Base-by-base conservation (phyloP, 176 grass and related monocot genomes). In the Panicum miliaceum region DNA sequence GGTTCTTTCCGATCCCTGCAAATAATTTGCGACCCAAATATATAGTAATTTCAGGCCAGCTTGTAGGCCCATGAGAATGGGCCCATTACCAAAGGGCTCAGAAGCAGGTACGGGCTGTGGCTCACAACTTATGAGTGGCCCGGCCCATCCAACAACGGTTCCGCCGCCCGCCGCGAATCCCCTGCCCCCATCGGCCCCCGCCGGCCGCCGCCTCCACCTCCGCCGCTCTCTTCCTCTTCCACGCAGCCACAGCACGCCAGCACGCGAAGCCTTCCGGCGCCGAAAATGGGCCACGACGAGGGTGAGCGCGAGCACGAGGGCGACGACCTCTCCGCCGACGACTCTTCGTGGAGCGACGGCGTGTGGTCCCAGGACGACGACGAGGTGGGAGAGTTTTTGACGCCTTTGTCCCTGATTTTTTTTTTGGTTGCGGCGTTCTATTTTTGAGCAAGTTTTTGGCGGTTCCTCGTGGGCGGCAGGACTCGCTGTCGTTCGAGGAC, bases 331-430 rank as follows among this genome's bases (percentile, higher is more conserved):
- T 86, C 84, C 27, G 50, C 64, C 32, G 84, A 78, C 29, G 88
- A 90, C 22, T 90, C 79, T 14, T 75, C 79, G 27, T 86, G 88
- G 84, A 86, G 79, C 79, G 84, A 90, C 32, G 75, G 50, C n/a
- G 74, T 26, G 47, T 86, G 58, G 88, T 86, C 83, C 56, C 83
- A 86, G 15, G 78, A 77, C 35, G 83, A 77, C 53, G 64, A 90
- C 0, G 86, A 77, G 72, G 88, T 90, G 20, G 48, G 27, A 22
- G 47, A 22, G 19, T 13, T 38, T 42, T 46, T 26, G 4, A 0
- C 37, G 5, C 8, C 43, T 45, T 42, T 13, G 12, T 6, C n/a
- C 25, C 13, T n/a, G 7, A 0, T 0, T 19, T 32, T 50, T 29
- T 1, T 47, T 23, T 16, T 8, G 29, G 29, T 57, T 34, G 13